Percentiles rank a stretch among this genome's conserved stretches.
These are phyloP conservation scores for Talaromyces sp. DNA, from an alignment of 2,329 filamentous ascomycete species.

Conservation along the genomic window DNA sequence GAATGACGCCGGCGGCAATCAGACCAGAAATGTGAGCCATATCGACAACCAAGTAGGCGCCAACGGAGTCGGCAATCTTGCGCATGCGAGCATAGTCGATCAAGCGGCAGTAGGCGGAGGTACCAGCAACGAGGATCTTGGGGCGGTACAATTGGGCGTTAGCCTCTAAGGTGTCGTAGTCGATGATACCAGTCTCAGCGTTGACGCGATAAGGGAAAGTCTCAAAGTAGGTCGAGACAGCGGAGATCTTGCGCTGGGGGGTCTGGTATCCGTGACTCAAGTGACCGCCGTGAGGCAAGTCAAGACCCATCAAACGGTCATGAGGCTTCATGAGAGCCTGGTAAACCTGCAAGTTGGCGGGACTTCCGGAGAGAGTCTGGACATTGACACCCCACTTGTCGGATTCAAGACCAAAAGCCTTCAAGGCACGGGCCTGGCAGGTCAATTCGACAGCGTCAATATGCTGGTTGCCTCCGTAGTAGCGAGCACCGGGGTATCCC, in stretches of 20 bases:
- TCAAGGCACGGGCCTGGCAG: conserved; percentile 89
- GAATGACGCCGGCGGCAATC: conserved; percentile 85
- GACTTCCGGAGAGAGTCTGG: conserved; percentile 86
- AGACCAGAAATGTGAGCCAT: conserved; percentile 98
- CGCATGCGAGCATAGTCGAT: conserved; percentile 95
- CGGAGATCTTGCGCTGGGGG: conserved; percentile 90
- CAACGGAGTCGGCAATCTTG: conserved; percentile 83
- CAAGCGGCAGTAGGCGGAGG: conserved; percentile 90
- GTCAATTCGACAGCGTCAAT: conserved; percentile 94
- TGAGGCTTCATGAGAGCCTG: conserved; percentile 90
- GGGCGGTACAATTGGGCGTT: conserved; percentile 85
- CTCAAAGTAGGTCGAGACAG: conserved; percentile 98
- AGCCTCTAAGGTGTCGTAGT: conserved; percentile 89
- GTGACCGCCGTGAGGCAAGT: conserved; percentile 93
- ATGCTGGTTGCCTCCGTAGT: conserved; percentile 99
- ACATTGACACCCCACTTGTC: conserved; percentile 99
- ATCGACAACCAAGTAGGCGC: conserved; percentile 88
- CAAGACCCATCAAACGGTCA: conserved; percentile 93
- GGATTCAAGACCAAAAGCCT: conserved; percentile 81
- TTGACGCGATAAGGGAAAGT: conserved; percentile 92
- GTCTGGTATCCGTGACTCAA: conserved; percentile 97
- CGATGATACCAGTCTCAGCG: conserved; percentile 86
- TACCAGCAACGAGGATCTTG: conserved; percentile 91
- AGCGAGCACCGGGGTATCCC: conserved; percentile 94
- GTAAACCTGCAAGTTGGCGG: conserved; percentile 97